A percentile compares a stretch with the other conserved stretches of the same genome.
Evolutionary conservation across 31 red algal species (phyloP).

Genomic region (Endocladia muricata): DNA sequence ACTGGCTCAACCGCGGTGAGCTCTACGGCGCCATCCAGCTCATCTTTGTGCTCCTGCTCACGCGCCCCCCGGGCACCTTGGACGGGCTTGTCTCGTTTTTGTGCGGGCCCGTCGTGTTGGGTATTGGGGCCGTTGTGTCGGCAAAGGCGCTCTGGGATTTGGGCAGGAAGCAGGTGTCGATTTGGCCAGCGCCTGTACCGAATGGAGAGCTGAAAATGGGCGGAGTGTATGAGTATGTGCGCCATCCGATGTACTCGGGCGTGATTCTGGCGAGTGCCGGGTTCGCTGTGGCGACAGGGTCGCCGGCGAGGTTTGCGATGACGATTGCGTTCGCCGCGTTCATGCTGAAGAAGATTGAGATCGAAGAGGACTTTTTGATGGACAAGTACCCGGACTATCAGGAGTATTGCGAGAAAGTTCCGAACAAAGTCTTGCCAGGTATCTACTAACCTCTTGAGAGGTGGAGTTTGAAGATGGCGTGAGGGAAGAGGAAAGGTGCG

Average conservation of each 20-base stretch:
- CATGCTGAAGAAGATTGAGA: slow-evolving; percentile 80
- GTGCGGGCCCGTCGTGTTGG: slow-evolving; percentile 73
- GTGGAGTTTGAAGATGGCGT: no score
- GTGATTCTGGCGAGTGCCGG: slow-evolving; percentile 76
- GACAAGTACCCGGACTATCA: slow-evolving; percentile 85
- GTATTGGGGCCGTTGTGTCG: slow-evolving; percentile 58
- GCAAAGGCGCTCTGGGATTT: slow-evolving; percentile 84
- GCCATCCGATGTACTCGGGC: slow-evolving; percentile 95
- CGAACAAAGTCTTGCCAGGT: slow-evolving; percentile 83
- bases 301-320: slow-evolving; percentile 76
- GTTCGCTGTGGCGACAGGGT: slow-evolving; percentile 60
- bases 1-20: slow-evolving; percentile 96
- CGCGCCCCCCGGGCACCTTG: slow-evolving; percentile 44
- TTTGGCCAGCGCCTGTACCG: slow-evolving; percentile 92
- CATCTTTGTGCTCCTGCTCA: slow-evolving; percentile 70
- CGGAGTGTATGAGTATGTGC: slow-evolving; percentile 85
- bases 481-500: no score
- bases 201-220: slow-evolving; percentile 57
- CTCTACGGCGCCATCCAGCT: slow-evolving; percentile 87
- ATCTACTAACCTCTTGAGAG: no score
- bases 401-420: slow-evolving; percentile 67
- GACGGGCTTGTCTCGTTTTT: slow-evolving; percentile 84
- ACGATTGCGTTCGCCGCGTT: slow-evolving; percentile 79
- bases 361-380: slow-evolving; percentile 89
- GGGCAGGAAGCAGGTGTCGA: slow-evolving; percentile 77